These are phyloP conservation scores for Skeletonema menzelii DNA, from an alignment of 108 stramenopile genomes.

Conservation along the genomic window DNA sequence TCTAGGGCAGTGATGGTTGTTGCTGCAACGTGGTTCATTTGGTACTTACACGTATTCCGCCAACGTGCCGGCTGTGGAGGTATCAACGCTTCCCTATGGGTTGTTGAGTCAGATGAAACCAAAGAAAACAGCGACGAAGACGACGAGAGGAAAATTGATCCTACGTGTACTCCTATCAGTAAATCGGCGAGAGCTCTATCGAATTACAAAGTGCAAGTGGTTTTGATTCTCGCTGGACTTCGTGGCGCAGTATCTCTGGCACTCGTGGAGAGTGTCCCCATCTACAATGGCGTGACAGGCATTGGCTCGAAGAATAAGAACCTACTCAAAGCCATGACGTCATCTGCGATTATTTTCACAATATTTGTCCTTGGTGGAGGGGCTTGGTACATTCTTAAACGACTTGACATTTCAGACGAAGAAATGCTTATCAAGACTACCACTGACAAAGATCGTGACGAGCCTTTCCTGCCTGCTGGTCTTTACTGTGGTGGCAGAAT, in stretches of 20 bases:
- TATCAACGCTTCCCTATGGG: background rate
- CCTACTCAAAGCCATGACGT: slow-evolving; percentile 84
- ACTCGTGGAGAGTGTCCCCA: slow-evolving; percentile 83
- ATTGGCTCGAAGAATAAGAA: slow-evolving; percentile 75
- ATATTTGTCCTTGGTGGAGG: slow-evolving; percentile 80
- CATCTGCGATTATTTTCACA: slow-evolving; percentile 78
- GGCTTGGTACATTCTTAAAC: slow-evolving; percentile 65
- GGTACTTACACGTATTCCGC: slow-evolving; percentile 56
- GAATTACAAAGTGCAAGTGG: slow-evolving; percentile 61
- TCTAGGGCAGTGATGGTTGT: slow-evolving; percentile 77
- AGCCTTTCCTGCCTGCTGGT: background rate
- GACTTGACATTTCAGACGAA: slow-evolving; percentile 48
- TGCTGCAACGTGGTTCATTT: slow-evolving; percentile 48
- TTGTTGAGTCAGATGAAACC: background rate
- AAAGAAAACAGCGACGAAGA: slow-evolving; percentile 2
- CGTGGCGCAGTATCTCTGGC: slow-evolving; percentile 91
- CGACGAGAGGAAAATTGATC: slow-evolving; percentile 15
- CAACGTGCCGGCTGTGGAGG: slow-evolving; percentile 34
- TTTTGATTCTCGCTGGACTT: slow-evolving; percentile 79
- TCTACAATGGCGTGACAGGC: slow-evolving; percentile 74
- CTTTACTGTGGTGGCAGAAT: slow-evolving; percentile 6
- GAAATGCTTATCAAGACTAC: slow-evolving; percentile 42
- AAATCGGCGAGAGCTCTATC: slow-evolving; percentile 44
- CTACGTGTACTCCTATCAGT: slow-evolving; percentile 35
- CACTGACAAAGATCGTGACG: background rate